Conservation (phyloP, 2,329 filamentous ascomycete genomes). For the Tolypocladium cylindrosporum region DNA sequence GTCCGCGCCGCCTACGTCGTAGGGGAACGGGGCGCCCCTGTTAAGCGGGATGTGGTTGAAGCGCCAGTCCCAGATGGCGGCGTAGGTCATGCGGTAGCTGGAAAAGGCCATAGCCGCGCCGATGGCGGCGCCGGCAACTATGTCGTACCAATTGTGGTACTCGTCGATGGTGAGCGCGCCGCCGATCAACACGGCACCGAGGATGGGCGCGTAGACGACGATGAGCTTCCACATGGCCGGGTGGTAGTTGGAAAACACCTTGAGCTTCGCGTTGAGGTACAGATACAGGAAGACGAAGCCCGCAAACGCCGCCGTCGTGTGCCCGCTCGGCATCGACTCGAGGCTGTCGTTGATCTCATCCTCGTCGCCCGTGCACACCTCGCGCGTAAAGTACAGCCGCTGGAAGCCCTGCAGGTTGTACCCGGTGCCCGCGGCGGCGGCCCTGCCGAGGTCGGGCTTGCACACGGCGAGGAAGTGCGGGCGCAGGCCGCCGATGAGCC, state of each 20-base stretch:
- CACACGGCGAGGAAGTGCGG: constrained; percentile 64
- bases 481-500: constrained; percentile 62
- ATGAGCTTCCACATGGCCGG: constrained; percentile 66
- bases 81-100: constrained; percentile 58
- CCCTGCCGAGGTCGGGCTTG: constrained; percentile 36
- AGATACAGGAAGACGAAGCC: constrained; percentile 62
- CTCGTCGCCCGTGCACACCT: constrained; percentile 58
- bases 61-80: constrained; percentile 57
- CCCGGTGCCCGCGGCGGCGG: constrained; percentile 12
- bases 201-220: constrained; percentile 52
- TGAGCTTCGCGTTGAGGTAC: constrained; percentile 71
- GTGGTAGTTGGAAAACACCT: constrained; percentile 64
- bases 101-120: constrained; percentile 57
- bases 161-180: constrained; percentile 63
- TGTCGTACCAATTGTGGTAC: constrained; percentile 68
- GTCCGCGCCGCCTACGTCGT: background rate
- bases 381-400: constrained; percentile 57
- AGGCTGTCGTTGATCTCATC: constrained; percentile 58
- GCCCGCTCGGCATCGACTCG: constrained; percentile 64
- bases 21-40: constrained; percentile 25
- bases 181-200: constrained; percentile 58
- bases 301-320: constrained; percentile 63
- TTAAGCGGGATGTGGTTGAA: constrained; percentile 56
- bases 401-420: constrained; percentile 43
- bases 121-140: constrained; percentile 56